Base-by-base conservation (phyloP, 371 early-diverging fungal genomes). In the Mortierella sp. region DNA sequence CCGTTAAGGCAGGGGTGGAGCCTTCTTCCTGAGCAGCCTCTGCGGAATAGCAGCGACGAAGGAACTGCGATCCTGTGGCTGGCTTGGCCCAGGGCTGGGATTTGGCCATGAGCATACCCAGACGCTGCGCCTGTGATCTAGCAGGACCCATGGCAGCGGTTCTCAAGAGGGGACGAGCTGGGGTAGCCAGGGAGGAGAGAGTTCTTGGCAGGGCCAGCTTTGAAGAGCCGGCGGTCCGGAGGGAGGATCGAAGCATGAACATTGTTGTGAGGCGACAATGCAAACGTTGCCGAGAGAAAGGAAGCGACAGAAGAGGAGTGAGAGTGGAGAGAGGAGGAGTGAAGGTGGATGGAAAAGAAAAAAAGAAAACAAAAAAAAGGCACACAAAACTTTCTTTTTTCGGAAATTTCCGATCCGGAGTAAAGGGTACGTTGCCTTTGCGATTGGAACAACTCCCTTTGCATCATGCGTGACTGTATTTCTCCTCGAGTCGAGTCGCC, bases 161-260 rank as follows among this genome's bases (percentile, higher is more conserved):
- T 40, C 77, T 79, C 64, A 79, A 59, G 40, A 79, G 26, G 14
- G 79, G 75, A 28, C 80, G 77, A 40, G 69, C 31, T 40, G 81
- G 28, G 28, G 74, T 43, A 0, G 74, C 10, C 21, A 48, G 21
- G 61, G 73, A 11, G 6, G 74, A 67, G 21, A 80, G 40, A 14
- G 77, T 71, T 55, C 77, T 75, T 24, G 80, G 46, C 14, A 69
- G 54, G 26, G 71, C 50, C 61, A 77, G 55, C 57, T 74, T 77
- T 4, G 54, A 73, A 24, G 74, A 71, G 76, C 46, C 55, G 19
- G 76, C 64, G 48, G 46, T 74, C 77, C 77, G 73, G 57, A 77
- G 28, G 50, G 83, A 70, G 54, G 77, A 77, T 76, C 83, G 76
- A 46, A 79, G 9, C 57, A 73, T 73, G 71, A 83, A 83, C 83